A percentile compares a stretch with the other conserved stretches of the same genome.
phyloP scores from a whole-genome alignment of 208 protist genomes.

The Tritrichomonas foetus region DNA sequence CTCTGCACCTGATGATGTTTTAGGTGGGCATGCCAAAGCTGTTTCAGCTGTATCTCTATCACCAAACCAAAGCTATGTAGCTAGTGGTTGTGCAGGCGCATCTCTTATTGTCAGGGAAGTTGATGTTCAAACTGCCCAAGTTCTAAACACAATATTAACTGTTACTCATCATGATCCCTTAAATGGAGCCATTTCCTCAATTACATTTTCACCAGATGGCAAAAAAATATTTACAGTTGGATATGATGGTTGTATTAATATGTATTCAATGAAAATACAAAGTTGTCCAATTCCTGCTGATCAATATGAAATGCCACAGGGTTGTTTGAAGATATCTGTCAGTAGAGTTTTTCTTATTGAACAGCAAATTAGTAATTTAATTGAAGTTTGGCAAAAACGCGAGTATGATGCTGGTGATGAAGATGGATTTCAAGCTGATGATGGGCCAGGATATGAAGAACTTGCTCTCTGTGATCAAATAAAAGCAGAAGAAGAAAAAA shows the following conservation, averaged over 20 bases:
- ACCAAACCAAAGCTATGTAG: not conserved
- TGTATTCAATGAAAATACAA: not conserved
- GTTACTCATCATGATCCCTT: not conserved
- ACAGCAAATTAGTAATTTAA: not conserved
- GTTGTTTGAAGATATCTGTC: not conserved
- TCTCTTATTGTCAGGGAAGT: not conserved
- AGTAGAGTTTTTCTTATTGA: not conserved
- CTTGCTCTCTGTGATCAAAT: not conserved
- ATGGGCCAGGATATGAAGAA: constrained; percentile 7
- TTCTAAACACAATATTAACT: not conserved
- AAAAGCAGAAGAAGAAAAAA: not conserved
- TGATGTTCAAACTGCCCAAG: not conserved
- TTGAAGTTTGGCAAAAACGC: not conserved
- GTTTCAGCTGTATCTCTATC: not conserved
- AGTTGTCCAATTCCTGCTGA: not conserved
- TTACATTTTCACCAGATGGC: not conserved
- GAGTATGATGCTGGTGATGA: not conserved
- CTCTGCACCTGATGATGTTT: not conserved
- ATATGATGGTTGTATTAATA: constrained; percentile 33
- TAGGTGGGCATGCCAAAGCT: not conserved
- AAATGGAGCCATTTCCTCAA: not conserved
- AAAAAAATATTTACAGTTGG: constrained; percentile 28
- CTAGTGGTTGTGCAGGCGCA: not conserved
- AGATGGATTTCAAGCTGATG: not conserved
- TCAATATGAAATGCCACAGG: not conserved